Evolutionary conservation across 148 eudicot species (phyloP).

Genomic region (Tetragonia tetragonoides): DNA sequence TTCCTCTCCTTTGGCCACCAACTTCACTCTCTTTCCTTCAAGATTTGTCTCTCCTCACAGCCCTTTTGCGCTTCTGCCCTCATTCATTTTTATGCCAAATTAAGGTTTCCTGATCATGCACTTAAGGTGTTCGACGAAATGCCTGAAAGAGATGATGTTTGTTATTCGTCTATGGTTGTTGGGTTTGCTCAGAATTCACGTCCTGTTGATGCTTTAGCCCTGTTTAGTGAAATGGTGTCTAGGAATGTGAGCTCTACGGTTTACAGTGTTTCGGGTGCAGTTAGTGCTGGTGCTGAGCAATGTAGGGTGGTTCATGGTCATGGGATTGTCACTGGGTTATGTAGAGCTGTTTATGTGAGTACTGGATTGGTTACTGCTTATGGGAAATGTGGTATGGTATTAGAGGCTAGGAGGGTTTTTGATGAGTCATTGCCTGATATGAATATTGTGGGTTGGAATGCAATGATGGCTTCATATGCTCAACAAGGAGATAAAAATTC

Average conservation of each 20-base stretch:
- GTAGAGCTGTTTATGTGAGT: conserved; percentile 40
- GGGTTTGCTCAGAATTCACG: conserved; percentile 50
- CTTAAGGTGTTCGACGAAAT: conserved; percentile 66
- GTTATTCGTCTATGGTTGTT: conserved; percentile 53
- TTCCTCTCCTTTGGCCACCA: conserved; percentile 39
- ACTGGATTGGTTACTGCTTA: conserved; percentile 63
- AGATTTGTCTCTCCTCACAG: conserved; percentile 29
- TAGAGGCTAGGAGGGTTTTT: conserved; percentile 54
- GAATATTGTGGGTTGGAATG: conserved; percentile 64
- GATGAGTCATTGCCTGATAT: conserved; percentile 32
- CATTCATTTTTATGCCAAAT: conserved; percentile 44
- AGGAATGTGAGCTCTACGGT: conserved; percentile 39
- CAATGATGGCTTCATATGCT: conserved; percentile 66
- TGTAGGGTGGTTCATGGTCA: conserved; percentile 62
- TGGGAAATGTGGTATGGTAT: conserved; percentile 65
- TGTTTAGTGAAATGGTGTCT: conserved; percentile 50
- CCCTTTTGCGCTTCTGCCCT: conserved; percentile 50
- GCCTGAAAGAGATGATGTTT: conserved; percentile 44
- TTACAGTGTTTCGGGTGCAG: conserved; percentile 58
- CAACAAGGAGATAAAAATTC: conserved; percentile 50
- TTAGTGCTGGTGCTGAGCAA: conserved; percentile 50
- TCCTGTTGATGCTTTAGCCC: conserved; percentile 40
- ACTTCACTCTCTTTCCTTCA: conserved; percentile 39
- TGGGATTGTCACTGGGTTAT: conserved; percentile 43
- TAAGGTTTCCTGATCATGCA: conserved; percentile 34